Evolutionary conservation across 2,329 filamentous ascomycete genomes (phyloP).

Genomic region (Ceratocystis harringtonii): DNA sequence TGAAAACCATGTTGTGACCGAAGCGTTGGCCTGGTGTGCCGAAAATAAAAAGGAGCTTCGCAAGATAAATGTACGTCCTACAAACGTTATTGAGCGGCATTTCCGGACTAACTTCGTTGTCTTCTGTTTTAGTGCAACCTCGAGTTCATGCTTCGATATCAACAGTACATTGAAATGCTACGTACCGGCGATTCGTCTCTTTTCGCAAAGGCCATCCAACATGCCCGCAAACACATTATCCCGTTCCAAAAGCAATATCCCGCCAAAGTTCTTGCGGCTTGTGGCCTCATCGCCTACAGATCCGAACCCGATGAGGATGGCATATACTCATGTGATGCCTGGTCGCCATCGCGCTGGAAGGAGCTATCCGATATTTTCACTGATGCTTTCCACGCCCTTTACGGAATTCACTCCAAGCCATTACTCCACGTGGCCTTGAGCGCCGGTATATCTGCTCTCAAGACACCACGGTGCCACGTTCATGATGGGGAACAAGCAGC

Average conservation of each 20-base stretch:
- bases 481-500: background rate
- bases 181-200: constrained; percentile 49
- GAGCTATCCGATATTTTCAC: constrained; percentile 69
- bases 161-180: constrained; percentile 80
- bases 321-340: constrained; percentile 36
- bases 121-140: constrained; percentile 48
- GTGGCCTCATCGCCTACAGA: constrained; percentile 63
- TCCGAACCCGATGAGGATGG: constrained; percentile 38
- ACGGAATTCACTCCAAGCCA: constrained; percentile 66
- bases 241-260: constrained; percentile 55
- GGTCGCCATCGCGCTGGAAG: constrained; percentile 61
- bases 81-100: background rate
- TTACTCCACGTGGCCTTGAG: constrained; percentile 82
- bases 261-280: constrained; percentile 54
- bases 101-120: background rate
- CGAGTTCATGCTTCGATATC: constrained; percentile 83
- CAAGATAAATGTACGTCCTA: constrained; percentile 55
- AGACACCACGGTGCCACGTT: constrained; percentile 78
- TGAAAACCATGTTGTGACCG: constrained; percentile 51
- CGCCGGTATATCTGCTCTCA: constrained; percentile 82
- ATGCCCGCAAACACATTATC: constrained; percentile 69
- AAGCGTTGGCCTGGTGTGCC: constrained; percentile 77
- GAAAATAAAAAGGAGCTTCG: constrained; percentile 88
- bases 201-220: constrained; percentile 59
- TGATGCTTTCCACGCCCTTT: constrained; percentile 70